These are phyloP conservation scores for Pichia scutulata DNA, from an alignment of 805 yeast species.

Conservation along the genomic window DNA sequence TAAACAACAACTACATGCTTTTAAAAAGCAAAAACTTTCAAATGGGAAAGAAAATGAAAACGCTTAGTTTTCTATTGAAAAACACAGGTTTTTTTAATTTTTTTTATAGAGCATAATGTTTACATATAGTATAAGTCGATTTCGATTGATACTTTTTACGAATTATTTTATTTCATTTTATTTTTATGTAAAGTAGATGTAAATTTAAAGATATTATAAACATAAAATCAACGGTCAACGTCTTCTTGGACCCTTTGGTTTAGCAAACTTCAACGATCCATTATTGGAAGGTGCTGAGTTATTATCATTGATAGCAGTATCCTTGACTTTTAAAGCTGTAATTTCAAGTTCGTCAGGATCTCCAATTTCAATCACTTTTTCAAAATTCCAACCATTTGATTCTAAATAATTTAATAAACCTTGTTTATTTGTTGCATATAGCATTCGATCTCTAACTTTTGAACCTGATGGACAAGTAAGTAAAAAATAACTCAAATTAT, in stretches of 20 bases:
- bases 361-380: constrained; percentile 58
- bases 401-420: constrained; percentile 50
- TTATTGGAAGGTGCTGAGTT: background rate
- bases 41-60: background rate
- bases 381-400: constrained; percentile 31
- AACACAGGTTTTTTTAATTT: background rate
- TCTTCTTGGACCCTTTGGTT: constrained; percentile 69
- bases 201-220: background rate
- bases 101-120: background rate
- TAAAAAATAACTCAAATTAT: constrained; percentile 44
- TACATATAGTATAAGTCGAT: background rate
- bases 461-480: constrained; percentile 89
- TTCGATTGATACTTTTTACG: background rate
- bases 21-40: background rate
- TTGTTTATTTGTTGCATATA: constrained; percentile 75
- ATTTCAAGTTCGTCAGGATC: constrained; percentile 63
- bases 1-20: background rate
- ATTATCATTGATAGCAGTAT: background rate
- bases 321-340: constrained; percentile 30
- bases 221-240: constrained; percentile 21
- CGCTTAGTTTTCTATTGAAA: background rate
- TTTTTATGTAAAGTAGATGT: background rate
- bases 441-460: constrained; percentile 84
- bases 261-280: constrained; percentile 34
- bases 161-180: background rate